Percentiles rank a stretch among this genome's conserved stretches.
Evolutionary conservation across 129 eudicot genomes (phyloP).

Genomic region (Flaveria brownii): DNA sequence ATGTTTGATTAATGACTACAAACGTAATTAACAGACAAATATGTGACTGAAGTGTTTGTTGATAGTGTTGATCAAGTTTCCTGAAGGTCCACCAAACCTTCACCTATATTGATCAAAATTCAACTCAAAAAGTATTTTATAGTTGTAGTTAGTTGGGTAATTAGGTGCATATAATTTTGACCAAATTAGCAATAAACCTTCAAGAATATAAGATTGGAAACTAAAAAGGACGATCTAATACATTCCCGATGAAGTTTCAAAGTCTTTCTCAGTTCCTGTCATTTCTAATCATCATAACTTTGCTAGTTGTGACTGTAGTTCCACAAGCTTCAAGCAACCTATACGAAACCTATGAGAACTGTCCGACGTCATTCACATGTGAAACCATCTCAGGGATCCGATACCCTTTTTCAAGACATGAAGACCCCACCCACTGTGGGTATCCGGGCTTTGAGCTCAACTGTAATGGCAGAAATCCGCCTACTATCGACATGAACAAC

Average conservation of each 20-base stretch:
- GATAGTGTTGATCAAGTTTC: conserved; percentile 15
- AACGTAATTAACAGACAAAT: neutral
- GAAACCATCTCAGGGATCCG: conserved; percentile 46
- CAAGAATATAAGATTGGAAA: neutral
- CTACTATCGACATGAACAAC: conserved; percentile 45
- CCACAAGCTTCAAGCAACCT: conserved; percentile 33
- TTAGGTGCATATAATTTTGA: conserved; percentile 33
- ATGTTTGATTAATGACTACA: neutral
- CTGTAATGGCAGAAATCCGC: conserved; percentile 37
- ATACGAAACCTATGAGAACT: conserved; percentile 31
- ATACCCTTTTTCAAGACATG: conserved; percentile 53
- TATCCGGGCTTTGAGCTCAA: conserved; percentile 53
- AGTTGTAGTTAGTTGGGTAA: conserved; percentile 27
- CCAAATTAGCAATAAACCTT: conserved; percentile 24
- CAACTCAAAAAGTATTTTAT: conserved; percentile 17
- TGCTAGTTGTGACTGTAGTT: conserved; percentile 22
- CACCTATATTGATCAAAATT: conserved; percentile 31
- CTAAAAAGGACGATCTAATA: neutral
- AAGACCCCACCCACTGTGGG: conserved; percentile 60
- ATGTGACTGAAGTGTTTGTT: conserved; percentile 14
- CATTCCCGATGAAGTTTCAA: conserved; percentile 43
- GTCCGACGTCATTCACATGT: conserved; percentile 46
- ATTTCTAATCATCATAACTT: conserved; percentile 16
- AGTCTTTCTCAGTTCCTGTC: conserved; percentile 15
- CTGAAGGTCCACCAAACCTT: conserved; percentile 24